Evolutionary conservation across 768 basidiomycete species (phyloP).

Genomic region (Mrakia gelida): DNA sequence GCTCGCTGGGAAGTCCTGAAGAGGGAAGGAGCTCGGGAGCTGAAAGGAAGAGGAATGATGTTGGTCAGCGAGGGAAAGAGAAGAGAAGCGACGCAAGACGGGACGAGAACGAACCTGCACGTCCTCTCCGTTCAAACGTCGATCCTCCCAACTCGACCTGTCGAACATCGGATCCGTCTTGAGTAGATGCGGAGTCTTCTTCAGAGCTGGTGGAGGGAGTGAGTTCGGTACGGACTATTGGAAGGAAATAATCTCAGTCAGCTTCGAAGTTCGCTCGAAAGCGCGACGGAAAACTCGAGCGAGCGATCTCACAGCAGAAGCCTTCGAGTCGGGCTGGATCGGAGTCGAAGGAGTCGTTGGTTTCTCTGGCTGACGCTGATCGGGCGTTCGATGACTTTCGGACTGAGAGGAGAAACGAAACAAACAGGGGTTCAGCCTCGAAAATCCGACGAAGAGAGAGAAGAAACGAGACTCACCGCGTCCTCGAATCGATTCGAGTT

Average conservation of each 20-base stretch:
- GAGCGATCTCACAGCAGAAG: background rate
- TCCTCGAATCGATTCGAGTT: background rate
- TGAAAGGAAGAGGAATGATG: background rate
- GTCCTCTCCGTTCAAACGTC: background rate
- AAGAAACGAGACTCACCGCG: background rate
- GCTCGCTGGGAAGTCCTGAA: background rate
- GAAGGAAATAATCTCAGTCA: too few species aligned
- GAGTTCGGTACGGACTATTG: background rate
- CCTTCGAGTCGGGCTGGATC: background rate
- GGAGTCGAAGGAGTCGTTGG: background rate
- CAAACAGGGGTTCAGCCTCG: background rate
- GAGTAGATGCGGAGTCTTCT: background rate
- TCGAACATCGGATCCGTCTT: background rate
- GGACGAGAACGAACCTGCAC: background rate
- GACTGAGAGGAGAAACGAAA: background rate
- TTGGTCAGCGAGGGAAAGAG: background rate
- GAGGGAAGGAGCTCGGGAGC: background rate
- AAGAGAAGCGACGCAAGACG: background rate
- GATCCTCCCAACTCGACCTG: background rate
- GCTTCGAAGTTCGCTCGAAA: too few species aligned
- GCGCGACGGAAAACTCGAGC: background rate
- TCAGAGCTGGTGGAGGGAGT: background rate
- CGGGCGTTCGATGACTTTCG: background rate
- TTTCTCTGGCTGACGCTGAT: background rate
- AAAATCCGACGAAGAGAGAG: background rate